Conservation (phyloP, 1,284 basidiomycete species). For the Cutaneotrichosporon sp. region DNA sequence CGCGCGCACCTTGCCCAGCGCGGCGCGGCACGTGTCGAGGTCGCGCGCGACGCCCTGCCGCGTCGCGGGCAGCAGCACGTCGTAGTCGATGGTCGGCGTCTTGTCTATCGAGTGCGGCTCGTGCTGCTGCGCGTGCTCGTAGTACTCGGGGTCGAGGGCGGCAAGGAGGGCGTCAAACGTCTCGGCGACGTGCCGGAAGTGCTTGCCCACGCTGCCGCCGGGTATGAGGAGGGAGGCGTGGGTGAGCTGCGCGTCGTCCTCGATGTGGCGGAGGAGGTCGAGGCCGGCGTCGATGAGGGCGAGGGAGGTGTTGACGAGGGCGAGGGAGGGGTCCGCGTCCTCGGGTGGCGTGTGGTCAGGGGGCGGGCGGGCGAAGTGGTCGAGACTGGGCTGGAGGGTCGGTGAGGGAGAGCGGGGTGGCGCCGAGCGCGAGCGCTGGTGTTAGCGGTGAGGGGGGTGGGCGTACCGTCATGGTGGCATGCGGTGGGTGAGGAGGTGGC, state of each 20-base stretch:
- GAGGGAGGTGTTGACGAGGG: constrained; percentile 22
- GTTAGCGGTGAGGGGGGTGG: too few relatives aligned
- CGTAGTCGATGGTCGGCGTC: constrained; percentile 42
- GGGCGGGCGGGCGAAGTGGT: neutral
- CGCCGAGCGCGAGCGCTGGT: too few relatives aligned
- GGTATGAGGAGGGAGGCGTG: constrained; percentile 41
- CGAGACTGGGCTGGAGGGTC: neutral
- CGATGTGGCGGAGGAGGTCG: constrained; percentile 37
- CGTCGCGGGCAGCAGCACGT: constrained; percentile 33
- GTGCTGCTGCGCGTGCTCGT: neutral
- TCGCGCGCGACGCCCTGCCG: constrained; percentile 33
- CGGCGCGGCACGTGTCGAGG: constrained; percentile 29
- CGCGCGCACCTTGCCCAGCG: constrained; percentile 29
- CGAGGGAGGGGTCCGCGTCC: neutral
- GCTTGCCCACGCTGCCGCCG: constrained; percentile 47
- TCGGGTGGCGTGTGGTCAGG: neutral
- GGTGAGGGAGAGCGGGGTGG: too few relatives aligned
- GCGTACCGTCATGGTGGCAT: too few relatives aligned
- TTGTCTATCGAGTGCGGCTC: neutral
- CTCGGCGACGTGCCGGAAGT: constrained; percentile 51
- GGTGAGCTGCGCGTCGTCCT: constrained; percentile 35
- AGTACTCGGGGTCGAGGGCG: constrained; percentile 1
- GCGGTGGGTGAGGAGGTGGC: too few relatives aligned
- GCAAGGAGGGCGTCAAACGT: constrained; percentile 44
- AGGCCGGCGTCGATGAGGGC: constrained; percentile 40